A percentile compares a stretch with the other conserved stretches of the same genome.
phyloP scores from a whole-genome alignment of 768 basidiomycete species.

The Fomitopsis serialis region DNA sequence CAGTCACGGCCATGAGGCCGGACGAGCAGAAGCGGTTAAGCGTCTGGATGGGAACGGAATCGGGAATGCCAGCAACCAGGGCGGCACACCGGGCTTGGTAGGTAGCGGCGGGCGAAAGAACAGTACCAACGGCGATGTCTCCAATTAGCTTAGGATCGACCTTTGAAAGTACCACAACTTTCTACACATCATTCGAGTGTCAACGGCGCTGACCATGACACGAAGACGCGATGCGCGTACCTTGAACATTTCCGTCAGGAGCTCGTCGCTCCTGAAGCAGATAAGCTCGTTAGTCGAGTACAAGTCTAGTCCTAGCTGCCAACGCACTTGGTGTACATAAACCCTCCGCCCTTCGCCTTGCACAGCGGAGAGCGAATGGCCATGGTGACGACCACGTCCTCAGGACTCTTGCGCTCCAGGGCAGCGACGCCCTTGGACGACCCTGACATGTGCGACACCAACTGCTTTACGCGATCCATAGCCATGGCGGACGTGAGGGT shows the following conservation, averaged over 20 bases:
- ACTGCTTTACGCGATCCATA: slow-evolving; percentile 62
- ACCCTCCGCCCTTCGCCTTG: slow-evolving; percentile 71
- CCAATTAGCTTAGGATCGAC: slow-evolving; percentile 63
- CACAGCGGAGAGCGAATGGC: slow-evolving; percentile 74
- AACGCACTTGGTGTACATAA: slow-evolving; percentile 62
- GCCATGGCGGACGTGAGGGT: background rate
- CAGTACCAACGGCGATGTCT: slow-evolving; percentile 79
- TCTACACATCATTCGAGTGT: slow-evolving; percentile 30
- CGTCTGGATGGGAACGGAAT: slow-evolving; percentile 66
- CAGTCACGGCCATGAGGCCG: slow-evolving; percentile 80
- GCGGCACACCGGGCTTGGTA: slow-evolving; percentile 74
- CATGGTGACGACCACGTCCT: slow-evolving; percentile 82
- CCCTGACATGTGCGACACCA: slow-evolving; percentile 51
- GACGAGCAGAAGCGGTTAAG: slow-evolving; percentile 82
- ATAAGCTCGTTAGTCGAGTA: background rate
- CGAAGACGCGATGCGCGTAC: slow-evolving; percentile 27
- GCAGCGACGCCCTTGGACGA: slow-evolving; percentile 40
- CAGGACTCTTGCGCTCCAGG: slow-evolving; percentile 53
- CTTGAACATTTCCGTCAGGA: slow-evolving; percentile 79
- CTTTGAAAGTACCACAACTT: slow-evolving; percentile 50
- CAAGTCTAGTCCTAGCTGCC: background rate
- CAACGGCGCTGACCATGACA: slow-evolving; percentile 1
- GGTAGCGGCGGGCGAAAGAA: slow-evolving; percentile 55
- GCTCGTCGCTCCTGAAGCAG: slow-evolving; percentile 55
- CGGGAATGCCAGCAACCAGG: slow-evolving; percentile 77